A percentile compares a stretch with the other conserved stretches of the same genome.
These are phyloP conservation scores for Aspergillus glaucus DNA, from an alignment of 2,329 filamentous ascomycete species.

Conservation along the genomic window DNA sequence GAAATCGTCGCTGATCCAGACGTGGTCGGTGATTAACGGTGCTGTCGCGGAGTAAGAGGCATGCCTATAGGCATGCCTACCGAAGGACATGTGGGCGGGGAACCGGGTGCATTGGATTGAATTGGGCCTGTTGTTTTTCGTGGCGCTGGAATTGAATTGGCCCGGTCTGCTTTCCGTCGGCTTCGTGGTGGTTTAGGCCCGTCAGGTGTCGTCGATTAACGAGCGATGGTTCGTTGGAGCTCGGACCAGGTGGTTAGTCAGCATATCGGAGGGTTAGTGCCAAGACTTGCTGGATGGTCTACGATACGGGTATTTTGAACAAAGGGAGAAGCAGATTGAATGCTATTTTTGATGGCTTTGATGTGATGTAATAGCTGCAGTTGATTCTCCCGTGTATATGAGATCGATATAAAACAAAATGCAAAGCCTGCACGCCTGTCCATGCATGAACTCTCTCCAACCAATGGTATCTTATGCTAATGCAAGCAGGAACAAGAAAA, in stretches of 20 bases:
- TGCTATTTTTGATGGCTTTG: too few species aligned
- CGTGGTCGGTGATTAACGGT: constrained; percentile 23
- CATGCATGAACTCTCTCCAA: constrained; percentile 17
- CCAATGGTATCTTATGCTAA: constrained; percentile 26
- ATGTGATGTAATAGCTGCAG: too few species aligned
- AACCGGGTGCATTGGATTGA: constrained; percentile 15
- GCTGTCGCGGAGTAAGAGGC: constrained; percentile 23
- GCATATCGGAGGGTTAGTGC: not conserved
- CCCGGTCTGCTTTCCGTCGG: not conserved
- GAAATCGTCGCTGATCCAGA: constrained; percentile 44
- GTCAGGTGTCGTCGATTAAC: constrained; percentile 5
- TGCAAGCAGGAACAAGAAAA: constrained; percentile 12
- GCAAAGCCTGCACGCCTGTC: constrained; percentile 15
- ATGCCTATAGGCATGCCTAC: constrained; percentile 38
- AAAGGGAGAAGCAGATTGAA: too few species aligned
- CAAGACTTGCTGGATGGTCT: not conserved
- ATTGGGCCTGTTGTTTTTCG: constrained; percentile 9
- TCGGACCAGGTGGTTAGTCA: not conserved
- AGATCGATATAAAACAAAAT: not conserved
- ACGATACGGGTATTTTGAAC: not conserved
- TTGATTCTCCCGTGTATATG: not conserved
- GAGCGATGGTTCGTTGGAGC: not conserved
- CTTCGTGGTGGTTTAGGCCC: constrained; percentile 1
- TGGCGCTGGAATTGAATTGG: constrained; percentile 6
- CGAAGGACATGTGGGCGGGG: constrained; percentile 34